Percentiles rank a stretch among this genome's conserved stretches.
Evolutionary conservation across 2,329 filamentous ascomycete species (phyloP).

Genomic region (Colletotrichum sp.): DNA sequence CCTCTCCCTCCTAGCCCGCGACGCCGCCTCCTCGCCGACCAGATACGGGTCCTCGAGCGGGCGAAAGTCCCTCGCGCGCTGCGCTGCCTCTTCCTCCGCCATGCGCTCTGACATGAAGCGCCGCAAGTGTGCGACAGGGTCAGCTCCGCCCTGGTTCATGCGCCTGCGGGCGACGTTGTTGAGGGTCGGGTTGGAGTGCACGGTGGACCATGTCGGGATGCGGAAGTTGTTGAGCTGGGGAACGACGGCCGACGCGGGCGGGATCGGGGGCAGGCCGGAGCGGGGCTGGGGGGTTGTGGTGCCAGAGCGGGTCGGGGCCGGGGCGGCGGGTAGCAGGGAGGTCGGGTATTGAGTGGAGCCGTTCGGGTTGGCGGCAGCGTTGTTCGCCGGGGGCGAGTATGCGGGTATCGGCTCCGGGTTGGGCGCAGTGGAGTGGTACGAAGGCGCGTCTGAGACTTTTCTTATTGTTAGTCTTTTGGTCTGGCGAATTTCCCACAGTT

Average conservation of each 20-base stretch:
- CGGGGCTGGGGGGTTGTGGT: constrained; percentile 27
- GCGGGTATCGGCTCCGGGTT: constrained; percentile 53
- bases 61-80: constrained; percentile 29
- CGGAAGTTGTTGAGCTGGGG: constrained; percentile 56
- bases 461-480: background rate
- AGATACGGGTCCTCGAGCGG: constrained; percentile 72
- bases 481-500: background rate
- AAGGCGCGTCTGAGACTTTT: constrained; percentile 67
- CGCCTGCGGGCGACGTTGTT: constrained; percentile 68
- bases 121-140: constrained; percentile 34
- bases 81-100: constrained; percentile 37
- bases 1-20: constrained; percentile 60
- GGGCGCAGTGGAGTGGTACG: constrained; percentile 64
- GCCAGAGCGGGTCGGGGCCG: constrained; percentile 30
- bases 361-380: constrained; percentile 17
- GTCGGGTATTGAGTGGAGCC: constrained; percentile 22
- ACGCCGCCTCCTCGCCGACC: constrained; percentile 70
- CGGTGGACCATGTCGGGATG: constrained; percentile 63
- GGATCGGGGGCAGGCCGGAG: constrained; percentile 57
- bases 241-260: constrained; percentile 35
- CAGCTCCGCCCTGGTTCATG: constrained; percentile 39
- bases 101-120: constrained; percentile 39
- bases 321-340: constrained; percentile 15
- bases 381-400: constrained; percentile 48
- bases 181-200: constrained; percentile 62